Percentiles rank a stretch among this genome's conserved stretches.
These are phyloP conservation scores for Fragosphaeria purpurea DNA, from an alignment of 2,329 filamentous ascomycete species.

Conservation along the genomic window DNA sequence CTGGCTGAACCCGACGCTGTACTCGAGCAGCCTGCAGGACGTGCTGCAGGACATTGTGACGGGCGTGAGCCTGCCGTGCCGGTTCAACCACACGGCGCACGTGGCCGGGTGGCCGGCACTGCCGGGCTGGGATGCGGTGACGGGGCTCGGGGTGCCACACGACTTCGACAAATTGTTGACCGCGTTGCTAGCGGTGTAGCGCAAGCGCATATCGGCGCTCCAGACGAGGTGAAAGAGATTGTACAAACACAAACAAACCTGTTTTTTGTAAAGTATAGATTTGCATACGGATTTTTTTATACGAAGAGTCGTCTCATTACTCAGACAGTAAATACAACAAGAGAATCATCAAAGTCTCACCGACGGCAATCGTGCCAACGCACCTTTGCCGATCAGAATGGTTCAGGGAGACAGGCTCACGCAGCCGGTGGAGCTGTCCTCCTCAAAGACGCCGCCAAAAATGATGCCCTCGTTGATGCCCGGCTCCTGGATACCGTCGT, in stretches of 20 bases:
- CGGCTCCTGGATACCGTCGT: constrained; percentile 36
- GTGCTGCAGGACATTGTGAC: constrained; percentile 31
- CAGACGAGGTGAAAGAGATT: too few relatives aligned
- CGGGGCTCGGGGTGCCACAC: constrained; percentile 37
- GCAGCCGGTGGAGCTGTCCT: constrained; percentile 34
- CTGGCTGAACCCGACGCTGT: constrained; percentile 42
- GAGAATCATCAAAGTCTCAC: too few relatives aligned
- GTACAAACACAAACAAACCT: too few relatives aligned
- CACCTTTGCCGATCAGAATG: too few relatives aligned
- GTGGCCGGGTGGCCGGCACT: constrained; percentile 34
- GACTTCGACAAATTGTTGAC: constrained; percentile 27
- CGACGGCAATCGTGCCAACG: too few relatives aligned
- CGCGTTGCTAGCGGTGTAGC: neutral
- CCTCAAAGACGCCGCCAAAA: constrained; percentile 42
- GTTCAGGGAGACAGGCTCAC: constrained; percentile 23
- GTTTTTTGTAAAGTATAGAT: too few relatives aligned
- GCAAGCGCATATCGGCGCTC: too few relatives aligned
- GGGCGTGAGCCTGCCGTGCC: constrained; percentile 32
- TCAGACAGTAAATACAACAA: too few relatives aligned
- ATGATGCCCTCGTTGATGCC: constrained; percentile 43
- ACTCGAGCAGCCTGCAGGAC: constrained; percentile 26
- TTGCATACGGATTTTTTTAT: too few relatives aligned
- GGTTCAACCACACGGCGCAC: constrained; percentile 20
- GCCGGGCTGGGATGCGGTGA: constrained; percentile 37
- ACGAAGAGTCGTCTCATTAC: too few relatives aligned